Percentiles rank a stretch among this genome's conserved stretches.
These are phyloP conservation scores for Zostera marina DNA, from an alignment of 116 monocot genomes.

Conservation along the genomic window DNA sequence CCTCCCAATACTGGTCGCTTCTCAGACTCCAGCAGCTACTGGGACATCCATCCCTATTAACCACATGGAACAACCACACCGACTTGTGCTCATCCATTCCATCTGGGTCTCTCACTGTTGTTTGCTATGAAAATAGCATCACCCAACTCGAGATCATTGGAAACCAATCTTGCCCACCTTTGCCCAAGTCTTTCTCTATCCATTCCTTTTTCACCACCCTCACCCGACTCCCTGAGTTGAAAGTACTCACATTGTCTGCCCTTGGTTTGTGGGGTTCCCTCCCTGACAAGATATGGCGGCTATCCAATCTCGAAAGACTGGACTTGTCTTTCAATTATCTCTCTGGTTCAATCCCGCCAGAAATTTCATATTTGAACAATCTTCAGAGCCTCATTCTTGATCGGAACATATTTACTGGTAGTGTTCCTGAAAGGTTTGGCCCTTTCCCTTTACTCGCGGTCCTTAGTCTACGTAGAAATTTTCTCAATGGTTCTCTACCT, in stretches of 20 bases:
- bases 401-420: constrained; percentile 45
- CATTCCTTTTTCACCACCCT: constrained; percentile 80
- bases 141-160: constrained; percentile 75
- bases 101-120: constrained; percentile 45
- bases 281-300: constrained; percentile 53
- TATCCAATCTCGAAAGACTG: constrained; percentile 56
- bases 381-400: constrained; percentile 78
- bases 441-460: constrained; percentile 35
- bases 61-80: constrained; percentile 38
- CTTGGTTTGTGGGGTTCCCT: constrained; percentile 69
- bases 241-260: constrained; percentile 60
- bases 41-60: constrained; percentile 31
- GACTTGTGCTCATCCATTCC: constrained; percentile 49
- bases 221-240: constrained; percentile 57
- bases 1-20: constrained; percentile 71
- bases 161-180: constrained; percentile 14
- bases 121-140: constrained; percentile 72
- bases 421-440: constrained; percentile 30
- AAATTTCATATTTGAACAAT: constrained; percentile 27
- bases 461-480: constrained; percentile 56
- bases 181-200: constrained; percentile 47
- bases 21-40: constrained; percentile 49
- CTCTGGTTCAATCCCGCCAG: constrained; percentile 39
- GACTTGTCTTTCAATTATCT: constrained; percentile 77
- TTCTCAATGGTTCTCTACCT: constrained; percentile 38